Conservation (phyloP, 306 rosid genomes). For the Gleditsia sinensis region DNA sequence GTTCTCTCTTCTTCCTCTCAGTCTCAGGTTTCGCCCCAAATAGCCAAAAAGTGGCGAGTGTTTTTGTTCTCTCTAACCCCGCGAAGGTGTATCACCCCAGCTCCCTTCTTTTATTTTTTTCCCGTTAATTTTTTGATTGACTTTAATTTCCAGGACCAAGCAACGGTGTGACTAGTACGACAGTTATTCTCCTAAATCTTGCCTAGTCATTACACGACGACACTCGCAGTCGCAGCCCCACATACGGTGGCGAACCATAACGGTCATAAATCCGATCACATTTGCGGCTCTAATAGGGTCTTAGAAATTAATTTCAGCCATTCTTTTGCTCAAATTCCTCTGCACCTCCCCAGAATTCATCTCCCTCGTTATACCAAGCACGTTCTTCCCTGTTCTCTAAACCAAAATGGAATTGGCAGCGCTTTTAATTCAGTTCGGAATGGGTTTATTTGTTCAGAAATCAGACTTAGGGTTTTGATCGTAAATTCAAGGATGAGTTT, state of each 20-base stretch:
- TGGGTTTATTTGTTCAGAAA: not conserved
- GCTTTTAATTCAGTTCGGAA: too few species aligned
- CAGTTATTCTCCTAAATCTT: slow-evolving; percentile 55
- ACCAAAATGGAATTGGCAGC: not conserved
- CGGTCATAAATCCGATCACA: slow-evolving; percentile 41
- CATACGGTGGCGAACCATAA: slow-evolving; percentile 14
- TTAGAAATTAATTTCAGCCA: not conserved
- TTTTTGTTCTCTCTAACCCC: not conserved
- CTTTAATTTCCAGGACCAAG: not conserved
- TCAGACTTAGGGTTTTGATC: not conserved
- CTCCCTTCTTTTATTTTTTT: too few species aligned
- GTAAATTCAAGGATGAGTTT: slow-evolving; percentile 45
- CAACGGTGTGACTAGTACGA: slow-evolving; percentile 23
- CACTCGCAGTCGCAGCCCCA: not conserved
- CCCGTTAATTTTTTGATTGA: too few species aligned
- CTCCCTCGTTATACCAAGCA: not conserved
- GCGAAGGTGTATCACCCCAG: not conserved
- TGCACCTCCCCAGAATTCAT: not conserved
- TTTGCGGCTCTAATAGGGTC: not conserved
- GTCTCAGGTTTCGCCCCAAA: too few species aligned
- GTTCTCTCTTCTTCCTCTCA: too few species aligned
- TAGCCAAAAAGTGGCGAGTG: not conserved
- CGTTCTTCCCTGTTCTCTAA: not conserved
- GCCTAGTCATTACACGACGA: slow-evolving; percentile 24
- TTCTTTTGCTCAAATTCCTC: not conserved